phyloP scores from a whole-genome alignment of 352 stramenopile genomes.

The Phytophthora boehmeriae region DNA sequence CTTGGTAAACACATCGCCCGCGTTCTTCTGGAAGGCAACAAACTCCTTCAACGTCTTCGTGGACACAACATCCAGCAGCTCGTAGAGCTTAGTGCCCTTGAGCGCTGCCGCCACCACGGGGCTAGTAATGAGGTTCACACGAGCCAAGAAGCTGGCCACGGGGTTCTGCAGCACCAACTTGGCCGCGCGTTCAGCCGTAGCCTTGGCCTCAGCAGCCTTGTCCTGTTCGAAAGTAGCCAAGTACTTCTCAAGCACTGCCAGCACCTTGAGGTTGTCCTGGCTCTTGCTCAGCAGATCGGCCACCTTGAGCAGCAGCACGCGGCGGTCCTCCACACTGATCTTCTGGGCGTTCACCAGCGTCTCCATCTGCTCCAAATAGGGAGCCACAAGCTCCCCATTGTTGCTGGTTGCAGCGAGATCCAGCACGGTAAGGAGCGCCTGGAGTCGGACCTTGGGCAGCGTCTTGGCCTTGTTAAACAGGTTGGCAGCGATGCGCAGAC shows the following conservation, averaged over 20 bases:
- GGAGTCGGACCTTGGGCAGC: conserved; percentile 69
- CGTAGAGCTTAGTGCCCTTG: conserved; percentile 67
- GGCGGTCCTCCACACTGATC: conserved; percentile 55
- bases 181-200: conserved; percentile 77
- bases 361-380: conserved; percentile 78
- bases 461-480: conserved; percentile 78
- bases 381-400: conserved; percentile 64
- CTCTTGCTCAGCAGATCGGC: conserved; percentile 70
- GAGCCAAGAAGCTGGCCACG: conserved; percentile 89
- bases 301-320: conserved; percentile 70
- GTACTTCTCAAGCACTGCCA: conserved; percentile 83
- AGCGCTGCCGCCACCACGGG: conserved; percentile 82
- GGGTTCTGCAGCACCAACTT: conserved; percentile 91
- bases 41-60: conserved; percentile 93
- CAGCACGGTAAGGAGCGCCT: conserved; percentile 67
- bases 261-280: conserved; percentile 57
- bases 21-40: conserved; percentile 71
- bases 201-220: conserved; percentile 46
- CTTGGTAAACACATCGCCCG: conserved; percentile 66
- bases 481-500: conserved; percentile 69
- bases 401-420: conserved; percentile 58
- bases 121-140: conserved; percentile 85
- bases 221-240: conserved; percentile 56
- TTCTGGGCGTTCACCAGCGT: conserved; percentile 51
- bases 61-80: conserved; percentile 93